Evolutionary conservation across 2,329 filamentous ascomycete species (phyloP), one percentile per base, ranked within the genome.

Genomic region (Diaporthe vexans): DNA sequence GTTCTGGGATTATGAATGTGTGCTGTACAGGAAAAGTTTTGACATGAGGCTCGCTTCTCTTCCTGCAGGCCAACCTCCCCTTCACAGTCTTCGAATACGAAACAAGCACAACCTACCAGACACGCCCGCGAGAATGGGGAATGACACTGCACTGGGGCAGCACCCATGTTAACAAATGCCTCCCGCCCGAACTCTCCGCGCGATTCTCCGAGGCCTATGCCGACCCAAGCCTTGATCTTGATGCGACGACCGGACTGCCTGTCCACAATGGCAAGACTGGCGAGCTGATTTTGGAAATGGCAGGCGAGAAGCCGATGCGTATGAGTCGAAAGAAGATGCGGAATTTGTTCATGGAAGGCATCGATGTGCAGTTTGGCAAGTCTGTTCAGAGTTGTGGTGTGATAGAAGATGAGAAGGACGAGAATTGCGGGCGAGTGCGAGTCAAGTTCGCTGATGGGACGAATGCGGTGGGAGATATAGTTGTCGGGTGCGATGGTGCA

Each of bases 241-340:
- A 29, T 29, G 52, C 24, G 5, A 54, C 52, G 29, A 29, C 52
- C 13, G 52, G 52, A 29, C 52, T 54, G 13, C 52, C 52, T 54
- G 52, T 54, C 29, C 52, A 29, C 52, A 54, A 54, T 54, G 52
- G 52, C 52, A 54, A 54, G 52, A 54, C 52, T 13, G 52, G 52
- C 24, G 52, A 54, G 52, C 52, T 54, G 13, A 54, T 29, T 26
- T 11, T 54, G 15, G 52, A 54, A 54, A 54, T 54, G 52, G 24
- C 52, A 9, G 52, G 7, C 13, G 52, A 54, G 24, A 54, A 54
- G 29, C 52, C 52, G 52, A 29, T 54, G 52, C 24, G 52, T 7
- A 6, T 54, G 24, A 54, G 52, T 21, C 52, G 24, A 21, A 54
- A 54, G 21, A 54, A 54, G 52, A 54, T 54, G 52, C 52, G 52